Percentiles rank a stretch among this genome's conserved stretches.
These are phyloP conservation scores for Nephelium lappaceum DNA, from an alignment of 345 rosid species.

Conservation along the genomic window DNA sequence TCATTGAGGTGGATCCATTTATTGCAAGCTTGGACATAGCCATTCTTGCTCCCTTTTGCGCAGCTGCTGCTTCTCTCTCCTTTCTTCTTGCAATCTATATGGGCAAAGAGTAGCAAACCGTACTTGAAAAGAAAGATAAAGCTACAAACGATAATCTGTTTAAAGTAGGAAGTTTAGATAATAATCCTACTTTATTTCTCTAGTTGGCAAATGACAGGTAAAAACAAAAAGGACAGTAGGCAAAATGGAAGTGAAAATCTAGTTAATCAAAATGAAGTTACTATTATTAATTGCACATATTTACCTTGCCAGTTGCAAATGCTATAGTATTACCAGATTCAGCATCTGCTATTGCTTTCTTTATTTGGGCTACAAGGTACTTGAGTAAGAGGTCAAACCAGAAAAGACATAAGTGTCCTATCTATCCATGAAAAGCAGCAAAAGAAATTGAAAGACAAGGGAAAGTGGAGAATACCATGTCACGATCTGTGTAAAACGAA, in stretches of 20 bases:
- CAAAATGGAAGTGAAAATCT: not conserved
- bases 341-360: slow-evolving; percentile 38
- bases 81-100: slow-evolving; percentile 41
- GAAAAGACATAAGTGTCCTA: not conserved
- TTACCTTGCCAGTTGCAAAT: slow-evolving; percentile 49
- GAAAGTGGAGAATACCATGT: slow-evolving; percentile 29
- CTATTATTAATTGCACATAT: not conserved
- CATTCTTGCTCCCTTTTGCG: slow-evolving; percentile 32
- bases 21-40: slow-evolving; percentile 25
- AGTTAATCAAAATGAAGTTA: not conserved
- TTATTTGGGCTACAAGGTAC: slow-evolving; percentile 42
- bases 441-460: slow-evolving; percentile 5
- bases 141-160: not conserved
- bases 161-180: not conserved
- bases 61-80: slow-evolving; percentile 43
- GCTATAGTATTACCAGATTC: slow-evolving; percentile 38
- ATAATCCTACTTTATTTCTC: not conserved
- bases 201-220: not conserved
- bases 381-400: slow-evolving; percentile 12
- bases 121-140: not conserved
- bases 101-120: not conserved
- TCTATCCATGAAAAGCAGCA: not conserved
- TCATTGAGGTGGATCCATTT: slow-evolving; percentile 26
- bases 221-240: not conserved
- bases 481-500: slow-evolving; percentile 42